phyloP scores from a whole-genome alignment of 805 yeast genomes.

The Lipomyces sp. region DNA sequence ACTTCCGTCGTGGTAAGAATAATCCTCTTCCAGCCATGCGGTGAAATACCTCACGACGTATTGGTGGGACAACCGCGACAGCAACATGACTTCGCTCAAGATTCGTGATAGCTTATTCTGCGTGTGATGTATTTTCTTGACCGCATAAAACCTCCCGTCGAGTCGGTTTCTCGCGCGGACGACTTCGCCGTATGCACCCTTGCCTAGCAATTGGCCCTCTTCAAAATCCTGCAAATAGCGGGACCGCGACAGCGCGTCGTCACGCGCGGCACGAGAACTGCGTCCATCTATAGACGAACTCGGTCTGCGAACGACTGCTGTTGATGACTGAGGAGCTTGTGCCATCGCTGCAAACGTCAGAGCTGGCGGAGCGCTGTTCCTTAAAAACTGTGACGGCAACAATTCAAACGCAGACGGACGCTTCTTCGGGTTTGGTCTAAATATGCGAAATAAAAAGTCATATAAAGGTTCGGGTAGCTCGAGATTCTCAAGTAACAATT shows the following conservation, averaged over 20 bases:
- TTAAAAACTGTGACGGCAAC: conserved; percentile 73
- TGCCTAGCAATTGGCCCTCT: conserved; percentile 85
- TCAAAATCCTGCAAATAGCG: conserved; percentile 92
- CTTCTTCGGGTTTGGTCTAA: conserved; percentile 61
- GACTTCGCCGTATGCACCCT: conserved; percentile 97
- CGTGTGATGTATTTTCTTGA: conserved; percentile 83
- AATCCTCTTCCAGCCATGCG: conserved; percentile 90
- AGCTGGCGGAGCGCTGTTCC: conserved; percentile 45
- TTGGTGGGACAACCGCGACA: conserved; percentile 90
- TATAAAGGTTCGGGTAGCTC: conserved; percentile 55
- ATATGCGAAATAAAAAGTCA: conserved; percentile 64
- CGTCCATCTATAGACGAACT: conserved; percentile 24
- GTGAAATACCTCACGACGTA: conserved; percentile 95
- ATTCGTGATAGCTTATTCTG: conserved; percentile 76
- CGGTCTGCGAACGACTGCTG: conserved; percentile 1
- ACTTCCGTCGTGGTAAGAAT: conserved; percentile 38
- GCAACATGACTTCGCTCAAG: conserved; percentile 83
- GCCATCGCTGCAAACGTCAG: conserved; percentile 1
- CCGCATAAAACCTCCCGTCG: conserved; percentile 93
- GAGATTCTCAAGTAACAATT: conserved; percentile 53
- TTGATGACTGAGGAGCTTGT: conserved; percentile 8
- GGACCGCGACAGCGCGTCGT: conserved; percentile 41
- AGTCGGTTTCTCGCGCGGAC: conserved; percentile 92
- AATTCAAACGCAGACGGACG: conserved; percentile 83
- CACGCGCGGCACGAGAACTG: conserved; percentile 9